These are phyloP conservation scores for Parastagonospora avenae DNA, from an alignment of 2,329 filamentous ascomycete genomes.

Conservation along the genomic window DNA sequence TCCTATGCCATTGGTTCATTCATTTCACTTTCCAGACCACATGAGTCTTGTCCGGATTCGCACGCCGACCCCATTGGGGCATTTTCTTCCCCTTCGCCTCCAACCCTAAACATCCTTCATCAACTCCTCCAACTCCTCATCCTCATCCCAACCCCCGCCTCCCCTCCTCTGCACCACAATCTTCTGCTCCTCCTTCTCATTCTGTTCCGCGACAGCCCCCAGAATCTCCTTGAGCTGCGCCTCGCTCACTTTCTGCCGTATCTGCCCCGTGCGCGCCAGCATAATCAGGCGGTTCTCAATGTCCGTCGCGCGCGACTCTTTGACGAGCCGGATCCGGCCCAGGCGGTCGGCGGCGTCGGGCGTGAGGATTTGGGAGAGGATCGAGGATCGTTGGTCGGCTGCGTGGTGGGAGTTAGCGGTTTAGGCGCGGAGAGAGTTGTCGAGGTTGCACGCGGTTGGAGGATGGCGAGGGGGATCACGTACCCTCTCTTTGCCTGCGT, in stretches of 20 bases:
- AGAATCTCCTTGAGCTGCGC: conserved; percentile 91
- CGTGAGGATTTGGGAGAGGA: conserved; percentile 91
- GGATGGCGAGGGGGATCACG: conserved; percentile 15
- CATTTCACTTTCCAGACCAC: no score
- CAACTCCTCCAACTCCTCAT: conserved; percentile 70
- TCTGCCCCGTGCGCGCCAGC: conserved; percentile 85
- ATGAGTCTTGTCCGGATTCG: no score
- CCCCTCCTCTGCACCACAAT: conserved; percentile 86
- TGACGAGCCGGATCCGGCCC: conserved; percentile 92
- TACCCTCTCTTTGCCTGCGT: conserved; percentile 29
- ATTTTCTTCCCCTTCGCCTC: neutral
- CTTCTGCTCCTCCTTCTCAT: conserved; percentile 66
- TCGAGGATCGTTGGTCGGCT: conserved; percentile 73
- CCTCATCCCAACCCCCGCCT: conserved; percentile 77
- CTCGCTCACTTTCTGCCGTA: conserved; percentile 87
- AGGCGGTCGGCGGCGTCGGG: conserved; percentile 93
- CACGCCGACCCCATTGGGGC: neutral
- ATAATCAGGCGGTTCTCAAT: conserved; percentile 92
- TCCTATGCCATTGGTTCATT: no score
- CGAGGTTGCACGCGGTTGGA: conserved; percentile 44
- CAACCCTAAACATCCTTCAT: conserved; percentile 41
- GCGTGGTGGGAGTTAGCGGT: conserved; percentile 46
- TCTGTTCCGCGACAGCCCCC: conserved; percentile 78
- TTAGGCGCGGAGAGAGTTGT: conserved; percentile 27
- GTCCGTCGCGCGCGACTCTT: conserved; percentile 85